Base-by-base conservation (phyloP, 2,329 filamentous ascomycete genomes). In the Hymenoscyphus infarciens region DNA sequence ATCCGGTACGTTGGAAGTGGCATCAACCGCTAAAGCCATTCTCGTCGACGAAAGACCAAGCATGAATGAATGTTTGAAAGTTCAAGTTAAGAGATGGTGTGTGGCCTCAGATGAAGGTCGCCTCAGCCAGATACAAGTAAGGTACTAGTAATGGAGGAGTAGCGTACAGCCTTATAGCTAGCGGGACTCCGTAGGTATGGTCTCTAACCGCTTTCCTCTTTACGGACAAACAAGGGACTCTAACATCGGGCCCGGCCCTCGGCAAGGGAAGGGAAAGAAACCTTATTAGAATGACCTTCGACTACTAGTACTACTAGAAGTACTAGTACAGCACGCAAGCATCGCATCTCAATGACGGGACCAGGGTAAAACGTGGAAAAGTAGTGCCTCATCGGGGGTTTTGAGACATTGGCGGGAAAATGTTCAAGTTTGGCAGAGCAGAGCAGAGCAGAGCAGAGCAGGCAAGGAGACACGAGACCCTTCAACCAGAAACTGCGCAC, bases 1-100 rank as follows among this genome's bases (percentile, higher is more conserved):
- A 19, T 63, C 59, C 3, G 58, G 58, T 6, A 61, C 59, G 33
- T 57, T 31, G 5, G 19, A 10, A 6, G 29, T 31, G 33, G 29
- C 22, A 25, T 27, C 33, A 22, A 25, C 39, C 3, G 22, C 25
- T 13, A 39, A 49, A 19, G 57, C 57, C 57, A 59, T 59, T 31
- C 11, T 58, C 31, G n/a, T 11, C 1, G 19, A 19, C 16, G n/a
- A 22, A 10, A 49, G 19, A n/a, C n/a, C n/a, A n/a, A n/a, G n/a
- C n/a, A n/a, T n/a, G n/a, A n/a, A n/a, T n/a, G n/a, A n/a, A n/a
- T n/a, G n/a, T n/a, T n/a, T n/a, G n/a, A n/a, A n/a, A n/a, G n/a
- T n/a, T n/a, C n/a, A n/a, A n/a, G n/a, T n/a, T n/a, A n/a, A n/a
- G n/a, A n/a, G n/a, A n/a, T n/a, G n/a, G n/a, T n/a, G n/a, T n/a